Percentiles rank a stretch among this genome's conserved stretches.
These are phyloP conservation scores for Huiozyma sinensis DNA, from an alignment of 805 yeast genomes.

Conservation along the genomic window DNA sequence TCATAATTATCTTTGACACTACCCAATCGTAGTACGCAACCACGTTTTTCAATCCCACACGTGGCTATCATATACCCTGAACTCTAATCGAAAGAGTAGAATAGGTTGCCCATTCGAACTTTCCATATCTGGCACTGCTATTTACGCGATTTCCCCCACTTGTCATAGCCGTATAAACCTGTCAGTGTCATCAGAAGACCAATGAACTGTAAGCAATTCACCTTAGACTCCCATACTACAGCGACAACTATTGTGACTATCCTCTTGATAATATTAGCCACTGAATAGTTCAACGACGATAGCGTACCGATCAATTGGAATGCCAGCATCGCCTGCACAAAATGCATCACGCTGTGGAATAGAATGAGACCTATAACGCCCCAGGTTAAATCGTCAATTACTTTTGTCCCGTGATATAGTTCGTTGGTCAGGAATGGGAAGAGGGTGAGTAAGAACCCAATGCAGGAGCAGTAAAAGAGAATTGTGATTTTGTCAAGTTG, in stretches of 20 bases:
- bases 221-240: slow-evolving; percentile 49
- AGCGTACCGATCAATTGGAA: slow-evolving; percentile 64
- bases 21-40: too few relatives aligned
- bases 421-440: slow-evolving; percentile 59
- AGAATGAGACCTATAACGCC: slow-evolving; percentile 32
- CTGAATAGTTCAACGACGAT: slow-evolving; percentile 68
- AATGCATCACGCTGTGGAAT: slow-evolving; percentile 61
- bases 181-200: slow-evolving; percentile 47
- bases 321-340: slow-evolving; percentile 61
- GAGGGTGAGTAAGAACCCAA: slow-evolving; percentile 57
- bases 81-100: too few relatives aligned
- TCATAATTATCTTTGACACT: too few relatives aligned
- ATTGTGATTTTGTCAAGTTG: slow-evolving; percentile 62
- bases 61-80: too few relatives aligned
- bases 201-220: slow-evolving; percentile 32
- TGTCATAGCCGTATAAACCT: slow-evolving; percentile 63
- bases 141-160: slow-evolving; percentile 38
- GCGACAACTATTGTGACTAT: slow-evolving; percentile 61
- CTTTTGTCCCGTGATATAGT: slow-evolving; percentile 17
- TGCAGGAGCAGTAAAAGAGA: slow-evolving; percentile 55
- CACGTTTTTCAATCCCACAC: too few relatives aligned
- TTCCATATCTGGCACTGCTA: not conserved
- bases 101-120: too few relatives aligned
- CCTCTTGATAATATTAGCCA: slow-evolving; percentile 67
- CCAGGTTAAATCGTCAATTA: slow-evolving; percentile 22